phyloP scores from a whole-genome alignment of 176 grass and related monocot species.

The Phragmites australis region DNA sequence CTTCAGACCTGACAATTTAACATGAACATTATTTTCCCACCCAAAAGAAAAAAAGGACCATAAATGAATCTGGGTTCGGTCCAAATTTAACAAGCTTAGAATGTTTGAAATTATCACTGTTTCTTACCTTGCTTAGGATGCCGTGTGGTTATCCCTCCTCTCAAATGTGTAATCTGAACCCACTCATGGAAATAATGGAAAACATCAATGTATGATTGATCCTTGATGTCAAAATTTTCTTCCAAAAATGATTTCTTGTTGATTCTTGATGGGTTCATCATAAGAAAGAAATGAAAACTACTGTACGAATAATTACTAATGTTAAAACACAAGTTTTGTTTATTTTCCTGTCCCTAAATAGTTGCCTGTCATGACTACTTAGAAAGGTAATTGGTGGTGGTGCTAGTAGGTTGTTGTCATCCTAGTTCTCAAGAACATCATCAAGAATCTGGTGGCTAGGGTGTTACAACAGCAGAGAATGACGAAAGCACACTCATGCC shows the following conservation, averaged over 20 bases:
- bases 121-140: neutral
- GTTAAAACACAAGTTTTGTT: neutral
- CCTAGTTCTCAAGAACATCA: neutral
- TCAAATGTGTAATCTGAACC: neutral
- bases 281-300: neutral
- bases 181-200: slow-evolving; percentile 6
- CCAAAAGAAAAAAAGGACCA: neutral
- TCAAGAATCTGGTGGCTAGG: neutral
- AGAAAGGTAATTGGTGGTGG: neutral
- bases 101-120: neutral
- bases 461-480: neutral
- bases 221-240: slow-evolving; percentile 2
- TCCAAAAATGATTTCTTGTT: neutral
- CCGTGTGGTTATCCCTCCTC: neutral
- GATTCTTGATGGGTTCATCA: slow-evolving; percentile 4
- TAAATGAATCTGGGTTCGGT: neutral
- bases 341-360: neutral
- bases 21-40: neutral
- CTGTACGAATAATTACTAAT: neutral
- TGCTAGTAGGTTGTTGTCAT: neutral
- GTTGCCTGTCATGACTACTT: neutral
- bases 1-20: neutral
- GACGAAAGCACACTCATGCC: neutral
- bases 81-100: neutral
- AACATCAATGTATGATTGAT: neutral